Conservation (phyloP, 2,329 filamentous ascomycete genomes). For the Aspergillus sp. region DNA sequence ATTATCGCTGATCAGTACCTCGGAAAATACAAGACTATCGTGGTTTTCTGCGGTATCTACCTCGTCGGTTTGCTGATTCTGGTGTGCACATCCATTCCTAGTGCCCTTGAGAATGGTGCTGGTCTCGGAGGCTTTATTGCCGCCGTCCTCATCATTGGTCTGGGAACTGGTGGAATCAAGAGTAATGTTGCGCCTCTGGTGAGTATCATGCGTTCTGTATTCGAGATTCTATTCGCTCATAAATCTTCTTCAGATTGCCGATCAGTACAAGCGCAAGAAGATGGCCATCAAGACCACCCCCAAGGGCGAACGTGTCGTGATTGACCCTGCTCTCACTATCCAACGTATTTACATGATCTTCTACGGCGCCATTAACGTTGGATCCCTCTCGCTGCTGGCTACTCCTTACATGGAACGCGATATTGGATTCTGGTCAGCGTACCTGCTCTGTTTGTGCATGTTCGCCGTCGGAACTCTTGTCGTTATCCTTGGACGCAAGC, state of each 20-base stretch:
- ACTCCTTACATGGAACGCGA: constrained; percentile 71
- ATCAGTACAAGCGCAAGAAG: constrained; percentile 66
- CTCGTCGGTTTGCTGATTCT: constrained; percentile 61
- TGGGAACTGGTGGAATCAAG: constrained; percentile 73
- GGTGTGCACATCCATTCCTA: constrained; percentile 59
- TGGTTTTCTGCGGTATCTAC: constrained; percentile 62
- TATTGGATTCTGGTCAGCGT: constrained; percentile 70
- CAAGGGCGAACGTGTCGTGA: constrained; percentile 62
- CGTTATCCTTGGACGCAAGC: constrained; percentile 52
- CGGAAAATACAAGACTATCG: constrained; percentile 65
- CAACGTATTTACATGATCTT: constrained; percentile 75
- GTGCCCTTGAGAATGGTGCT: constrained; percentile 54
- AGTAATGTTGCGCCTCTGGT: constrained; percentile 62
- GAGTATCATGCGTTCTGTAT: neutral
- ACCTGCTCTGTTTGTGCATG: constrained; percentile 64
- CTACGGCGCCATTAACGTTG: constrained; percentile 75
- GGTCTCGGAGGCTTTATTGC: constrained; percentile 61
- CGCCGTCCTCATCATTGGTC: constrained; percentile 65
- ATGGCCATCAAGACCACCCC: constrained; percentile 52
- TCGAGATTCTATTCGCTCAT: neutral
- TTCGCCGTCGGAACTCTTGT: constrained; percentile 66
- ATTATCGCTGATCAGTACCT: constrained; percentile 65
- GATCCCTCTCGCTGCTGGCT: constrained; percentile 69
- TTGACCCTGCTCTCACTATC: constrained; percentile 69
- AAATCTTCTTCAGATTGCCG: constrained; percentile 55